Conservation (phyloP, 768 basidiomycete species). For the Suillus subalutaceus region DNA sequence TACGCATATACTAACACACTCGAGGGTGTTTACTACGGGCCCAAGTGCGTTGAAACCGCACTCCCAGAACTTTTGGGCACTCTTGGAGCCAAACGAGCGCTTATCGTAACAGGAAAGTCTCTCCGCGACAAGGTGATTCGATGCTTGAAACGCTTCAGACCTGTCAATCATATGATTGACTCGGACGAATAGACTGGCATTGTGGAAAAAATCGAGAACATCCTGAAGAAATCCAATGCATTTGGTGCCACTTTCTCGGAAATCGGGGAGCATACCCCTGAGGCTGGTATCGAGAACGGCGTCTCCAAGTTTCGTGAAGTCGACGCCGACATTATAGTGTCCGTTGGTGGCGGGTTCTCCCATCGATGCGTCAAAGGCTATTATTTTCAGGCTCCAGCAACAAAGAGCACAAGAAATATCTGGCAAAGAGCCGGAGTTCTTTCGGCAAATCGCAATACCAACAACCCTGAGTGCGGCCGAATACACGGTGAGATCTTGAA, state of each 20-base stretch:
- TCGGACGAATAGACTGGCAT: constrained; percentile 27
- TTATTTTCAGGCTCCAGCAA: constrained; percentile 59
- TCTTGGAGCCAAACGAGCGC: constrained; percentile 61
- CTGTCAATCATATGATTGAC: constrained; percentile 10
- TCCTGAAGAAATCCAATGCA: constrained; percentile 59
- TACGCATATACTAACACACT: constrained; percentile 73
- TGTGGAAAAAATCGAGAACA: constrained; percentile 30
- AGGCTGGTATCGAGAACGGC: constrained; percentile 64
- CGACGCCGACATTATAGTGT: constrained; percentile 68
- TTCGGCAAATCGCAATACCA: constrained; percentile 76
- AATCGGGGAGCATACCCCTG: constrained; percentile 73
- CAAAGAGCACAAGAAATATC: constrained; percentile 44
- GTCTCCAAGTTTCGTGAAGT: constrained; percentile 55
- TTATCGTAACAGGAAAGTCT: constrained; percentile 74
- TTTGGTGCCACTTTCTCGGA: constrained; percentile 71
- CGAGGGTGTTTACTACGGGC: constrained; percentile 72
- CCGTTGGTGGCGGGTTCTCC: constrained; percentile 83
- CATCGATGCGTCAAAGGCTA: constrained; percentile 76
- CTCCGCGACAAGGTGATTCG: constrained; percentile 59
- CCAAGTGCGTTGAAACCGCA: constrained; percentile 62
- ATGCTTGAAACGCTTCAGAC: constrained; percentile 2
- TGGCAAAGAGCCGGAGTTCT: constrained; percentile 39
- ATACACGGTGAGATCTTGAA: constrained; percentile 51
- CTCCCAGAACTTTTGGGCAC: constrained; percentile 61
- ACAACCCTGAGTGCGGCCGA: constrained; percentile 83